Evolutionary conservation across 2,329 filamentous ascomycete genomes (phyloP), one percentile per base, ranked within the genome.

Genomic region (Trichoderma sp.): DNA sequence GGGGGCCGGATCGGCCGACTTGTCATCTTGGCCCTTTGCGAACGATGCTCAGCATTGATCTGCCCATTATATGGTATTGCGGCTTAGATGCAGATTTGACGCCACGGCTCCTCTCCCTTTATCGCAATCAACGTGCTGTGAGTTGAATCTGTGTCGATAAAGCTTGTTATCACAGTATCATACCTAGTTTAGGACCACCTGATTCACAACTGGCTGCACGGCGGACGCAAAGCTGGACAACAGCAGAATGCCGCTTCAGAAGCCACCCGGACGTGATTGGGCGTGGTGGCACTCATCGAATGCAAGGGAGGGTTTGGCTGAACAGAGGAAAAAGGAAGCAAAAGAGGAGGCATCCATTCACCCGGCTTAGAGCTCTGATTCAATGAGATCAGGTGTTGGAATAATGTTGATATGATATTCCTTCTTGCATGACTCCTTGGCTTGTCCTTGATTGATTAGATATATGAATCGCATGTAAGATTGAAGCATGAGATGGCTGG

Each of bases 231-330:
- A 41, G 30, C 30, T n/a, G 21, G 3, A 34, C 17, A 50, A 45
- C 34, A 39, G 34, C 43, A 55, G 26, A 4, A 41, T 24, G n/a
- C 26, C 44, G 54, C 7, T 39, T 44, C 9, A 5, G 3, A 4
- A 28, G 39, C 39, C 39, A 41, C 47, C 3, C 17, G 14, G 17
- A 9, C 12, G 12, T 52, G 47, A 61, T 61, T 61, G 58, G 58
- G 3, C 21, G 17, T 43, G 1, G 39, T 12, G 15, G 2, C 6
- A 17, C n/a, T 50, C 44, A 41, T 21, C 30, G 30, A 50, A 60
- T 50, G 57, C 44, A 60, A 50, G 57, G 57, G 57, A 41, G 45
- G 30, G 21, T 9, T 30, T 47, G 30, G 15, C 50, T 21, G 14
- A 52, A 24, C 15, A 12, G 9, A 54, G 4, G 44, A 57, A 41